Percentiles rank a stretch among this genome's conserved stretches.
phyloP scores from a whole-genome alignment of 768 basidiomycete species.

The Chiua virens region DNA sequence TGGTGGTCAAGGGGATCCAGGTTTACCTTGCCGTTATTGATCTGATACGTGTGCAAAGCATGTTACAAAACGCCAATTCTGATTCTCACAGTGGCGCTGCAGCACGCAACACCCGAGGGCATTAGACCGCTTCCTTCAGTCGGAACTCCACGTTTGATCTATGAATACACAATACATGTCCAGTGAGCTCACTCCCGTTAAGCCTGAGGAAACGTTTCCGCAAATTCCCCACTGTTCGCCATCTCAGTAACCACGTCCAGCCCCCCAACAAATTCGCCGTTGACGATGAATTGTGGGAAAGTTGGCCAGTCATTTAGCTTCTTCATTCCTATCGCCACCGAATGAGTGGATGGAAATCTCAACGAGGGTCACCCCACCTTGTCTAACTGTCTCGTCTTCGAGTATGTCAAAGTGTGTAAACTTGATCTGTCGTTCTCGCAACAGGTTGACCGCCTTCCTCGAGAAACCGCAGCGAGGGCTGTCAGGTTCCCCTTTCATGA shows the following conservation, averaged over 20 bases:
- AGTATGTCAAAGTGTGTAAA: constrained; percentile 86
- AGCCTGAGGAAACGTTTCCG: constrained; percentile 37
- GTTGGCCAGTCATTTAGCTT: constrained; percentile 89
- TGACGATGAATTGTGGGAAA: constrained; percentile 81
- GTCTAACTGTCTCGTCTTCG: constrained; percentile 75
- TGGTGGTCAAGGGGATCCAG: not conserved
- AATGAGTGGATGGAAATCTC: constrained; percentile 4
- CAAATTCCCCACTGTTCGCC: constrained; percentile 76
- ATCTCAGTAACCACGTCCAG: constrained; percentile 91
- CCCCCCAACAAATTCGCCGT: constrained; percentile 94
- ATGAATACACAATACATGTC: not conserved
- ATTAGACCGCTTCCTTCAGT: not conserved
- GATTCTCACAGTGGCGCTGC: not conserved
- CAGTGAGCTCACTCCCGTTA: not conserved
- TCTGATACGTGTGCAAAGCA: constrained; percentile 9
- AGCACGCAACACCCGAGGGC: not conserved
- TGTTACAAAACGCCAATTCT: constrained; percentile 5
- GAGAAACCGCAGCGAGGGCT: constrained; percentile 86
- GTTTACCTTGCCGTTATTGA: not conserved
- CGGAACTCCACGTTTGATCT: not conserved
- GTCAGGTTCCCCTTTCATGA: constrained; percentile 88
- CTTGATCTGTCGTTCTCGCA: constrained; percentile 61
- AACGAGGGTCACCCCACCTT: constrained; percentile 49
- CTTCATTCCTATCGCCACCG: constrained; percentile 54
- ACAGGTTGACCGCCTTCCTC: constrained; percentile 64